These are phyloP conservation scores for Nitzschia sp. DNA, from an alignment of 108 stramenopile species.

Conservation along the genomic window DNA sequence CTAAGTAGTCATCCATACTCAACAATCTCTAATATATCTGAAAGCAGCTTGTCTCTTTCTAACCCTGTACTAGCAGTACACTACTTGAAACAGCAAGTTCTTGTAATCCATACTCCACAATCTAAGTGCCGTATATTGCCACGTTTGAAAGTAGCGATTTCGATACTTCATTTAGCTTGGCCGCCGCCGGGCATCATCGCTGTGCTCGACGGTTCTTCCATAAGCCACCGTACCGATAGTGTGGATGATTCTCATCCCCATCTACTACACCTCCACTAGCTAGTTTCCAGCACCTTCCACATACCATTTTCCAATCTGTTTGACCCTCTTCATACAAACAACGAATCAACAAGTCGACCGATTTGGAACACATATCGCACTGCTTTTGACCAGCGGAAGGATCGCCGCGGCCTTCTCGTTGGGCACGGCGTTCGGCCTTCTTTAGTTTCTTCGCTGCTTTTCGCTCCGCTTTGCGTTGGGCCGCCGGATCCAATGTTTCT, in stretches of 20 bases:
- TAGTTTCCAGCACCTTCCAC: constrained; percentile 82
- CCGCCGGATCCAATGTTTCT: neutral
- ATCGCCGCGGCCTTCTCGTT: constrained; percentile 62
- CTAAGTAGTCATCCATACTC: no score
- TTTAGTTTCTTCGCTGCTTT: constrained; percentile 66
- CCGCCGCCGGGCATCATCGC: no score
- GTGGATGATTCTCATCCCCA: constrained; percentile 82
- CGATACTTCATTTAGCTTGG: no score
- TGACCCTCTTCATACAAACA: constrained; percentile 58
- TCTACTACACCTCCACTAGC: constrained; percentile 87
- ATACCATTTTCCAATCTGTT: constrained; percentile 78
- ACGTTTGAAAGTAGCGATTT: no score
- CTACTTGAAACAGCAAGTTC: no score
- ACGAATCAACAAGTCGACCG: constrained; percentile 66
- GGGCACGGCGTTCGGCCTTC: constrained; percentile 68
- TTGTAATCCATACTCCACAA: no score
- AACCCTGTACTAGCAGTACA: no score
- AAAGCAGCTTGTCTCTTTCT: no score
- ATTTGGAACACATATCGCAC: constrained; percentile 63
- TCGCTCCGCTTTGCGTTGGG: constrained; percentile 37
- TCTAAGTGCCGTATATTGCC: no score
- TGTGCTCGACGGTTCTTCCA: constrained; percentile 76
- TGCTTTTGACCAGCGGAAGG: constrained; percentile 65
- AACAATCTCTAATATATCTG: no score
- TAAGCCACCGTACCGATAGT: constrained; percentile 83